Evolutionary conservation across 768 basidiomycete species (phyloP).

Genomic region (Cantharellus anzutake): DNA sequence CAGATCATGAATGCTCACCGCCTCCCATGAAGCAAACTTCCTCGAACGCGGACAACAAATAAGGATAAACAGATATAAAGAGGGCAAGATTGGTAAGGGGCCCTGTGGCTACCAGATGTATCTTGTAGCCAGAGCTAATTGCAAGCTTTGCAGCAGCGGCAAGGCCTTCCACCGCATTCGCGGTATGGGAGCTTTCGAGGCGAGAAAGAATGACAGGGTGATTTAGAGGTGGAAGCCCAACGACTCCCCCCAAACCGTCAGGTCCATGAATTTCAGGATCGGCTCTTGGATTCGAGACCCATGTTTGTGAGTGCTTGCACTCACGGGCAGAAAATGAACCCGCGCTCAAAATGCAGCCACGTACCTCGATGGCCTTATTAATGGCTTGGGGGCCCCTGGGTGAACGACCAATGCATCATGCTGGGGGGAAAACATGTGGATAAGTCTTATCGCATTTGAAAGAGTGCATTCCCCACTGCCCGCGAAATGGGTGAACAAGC

Average conservation of each 20-base stretch:
- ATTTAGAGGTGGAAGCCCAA: slow-evolving; percentile 36
- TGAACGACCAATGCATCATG: slow-evolving; percentile 34
- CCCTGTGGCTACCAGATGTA: slow-evolving; percentile 56
- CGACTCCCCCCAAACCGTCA: slow-evolving; percentile 71
- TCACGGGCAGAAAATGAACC: background rate
- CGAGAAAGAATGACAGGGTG: slow-evolving; percentile 1
- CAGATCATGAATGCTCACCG: slow-evolving; percentile 13
- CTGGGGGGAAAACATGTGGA: slow-evolving; percentile 54
- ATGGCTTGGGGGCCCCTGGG: slow-evolving; percentile 49
- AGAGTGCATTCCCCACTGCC: slow-evolving; percentile 33
- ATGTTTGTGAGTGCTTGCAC: background rate
- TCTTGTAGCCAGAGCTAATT: slow-evolving; percentile 33
- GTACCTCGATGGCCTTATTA: slow-evolving; percentile 39
- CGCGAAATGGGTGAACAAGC: background rate
- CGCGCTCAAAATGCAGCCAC: background rate
- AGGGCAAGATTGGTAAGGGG: slow-evolving; percentile 73
- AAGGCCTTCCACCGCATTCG: slow-evolving; percentile 49
- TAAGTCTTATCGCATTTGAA: slow-evolving; percentile 57
- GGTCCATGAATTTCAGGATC: slow-evolving; percentile 45
- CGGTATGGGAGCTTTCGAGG: background rate
- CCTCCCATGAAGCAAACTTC: slow-evolving; percentile 83
- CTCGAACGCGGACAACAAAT: slow-evolving; percentile 35
- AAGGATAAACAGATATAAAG: slow-evolving; percentile 36
- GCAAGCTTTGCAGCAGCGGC: slow-evolving; percentile 29
- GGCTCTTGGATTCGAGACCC: background rate